Conservation (phyloP, 257 asterid species). For the Solanum chiquidenum region DNA sequence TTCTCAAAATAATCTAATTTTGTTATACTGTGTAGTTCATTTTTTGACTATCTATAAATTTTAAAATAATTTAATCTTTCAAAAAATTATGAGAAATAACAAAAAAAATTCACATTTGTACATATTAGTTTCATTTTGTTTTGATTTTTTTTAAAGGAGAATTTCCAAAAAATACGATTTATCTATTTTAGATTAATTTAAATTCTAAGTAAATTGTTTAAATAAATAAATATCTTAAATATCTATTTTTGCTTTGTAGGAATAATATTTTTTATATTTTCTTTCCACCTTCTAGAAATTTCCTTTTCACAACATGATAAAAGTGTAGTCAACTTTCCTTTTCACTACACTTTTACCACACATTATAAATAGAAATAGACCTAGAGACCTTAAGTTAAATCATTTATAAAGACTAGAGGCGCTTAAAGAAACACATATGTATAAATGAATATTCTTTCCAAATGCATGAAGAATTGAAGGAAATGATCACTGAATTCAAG, state of each 20-base stretch:
- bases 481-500: too few relatives aligned
- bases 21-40: background rate
- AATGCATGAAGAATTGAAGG: background rate
- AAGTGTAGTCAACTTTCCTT: background rate
- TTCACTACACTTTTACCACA: background rate
- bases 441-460: too few relatives aligned
- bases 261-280: too few relatives aligned
- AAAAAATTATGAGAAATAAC: background rate
- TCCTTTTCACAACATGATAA: background rate
- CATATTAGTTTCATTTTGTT: background rate
- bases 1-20: background rate
- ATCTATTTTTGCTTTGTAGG: background rate
- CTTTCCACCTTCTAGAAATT: background rate
- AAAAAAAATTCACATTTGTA: too few relatives aligned
- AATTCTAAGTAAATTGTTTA: background rate
- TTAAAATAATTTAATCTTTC: background rate
- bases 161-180: too few relatives aligned
- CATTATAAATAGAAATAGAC: background rate
- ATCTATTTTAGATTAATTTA: too few relatives aligned
- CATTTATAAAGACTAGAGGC: background rate
- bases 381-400: background rate
- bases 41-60: too few relatives aligned
- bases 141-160: too few relatives aligned
- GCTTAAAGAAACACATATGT: background rate
- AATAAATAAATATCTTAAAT: too few relatives aligned